A percentile compares a stretch with the other conserved stretches of the same genome.
phyloP scores from a whole-genome alignment of 179 eudicot species.

The Silene vulgaris region DNA sequence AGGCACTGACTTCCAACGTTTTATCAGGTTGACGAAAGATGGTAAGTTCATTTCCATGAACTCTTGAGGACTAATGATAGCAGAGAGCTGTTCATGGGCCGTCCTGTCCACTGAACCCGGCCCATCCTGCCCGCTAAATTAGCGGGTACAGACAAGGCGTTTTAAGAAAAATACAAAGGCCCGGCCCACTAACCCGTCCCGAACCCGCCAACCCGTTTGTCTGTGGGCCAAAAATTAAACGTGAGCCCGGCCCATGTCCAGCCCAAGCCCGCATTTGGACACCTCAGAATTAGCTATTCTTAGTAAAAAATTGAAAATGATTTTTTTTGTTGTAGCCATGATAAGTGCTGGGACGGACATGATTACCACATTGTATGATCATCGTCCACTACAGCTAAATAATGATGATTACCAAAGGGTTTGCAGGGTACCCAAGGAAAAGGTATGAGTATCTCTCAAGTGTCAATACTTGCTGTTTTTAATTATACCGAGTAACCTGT shows the following conservation, averaged over 20 bases:
- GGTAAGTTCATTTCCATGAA: constrained; percentile 29
- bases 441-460: constrained; percentile 37
- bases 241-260: no score
- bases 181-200: no score
- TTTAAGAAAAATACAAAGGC: no score
- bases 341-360: constrained; percentile 20
- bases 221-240: no score
- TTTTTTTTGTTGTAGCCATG: constrained; percentile 26
- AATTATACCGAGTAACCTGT: neutral
- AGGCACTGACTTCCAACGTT: constrained; percentile 39
- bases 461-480: neutral
- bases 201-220: no score
- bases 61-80: neutral
- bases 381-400: constrained; percentile 55
- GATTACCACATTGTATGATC: constrained; percentile 44
- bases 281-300: no score
- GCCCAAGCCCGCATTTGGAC: no score
- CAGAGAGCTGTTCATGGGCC: no score
- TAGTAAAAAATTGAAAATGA: neutral
- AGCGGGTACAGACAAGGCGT: no score
- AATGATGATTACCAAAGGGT: constrained; percentile 67
- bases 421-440: constrained; percentile 52
- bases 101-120: no score
- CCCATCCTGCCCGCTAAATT: no score
- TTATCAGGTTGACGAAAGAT: constrained; percentile 41